Evolutionary conservation across 257 asterid genomes (phyloP).

Genomic region (Petunia axillaris): DNA sequence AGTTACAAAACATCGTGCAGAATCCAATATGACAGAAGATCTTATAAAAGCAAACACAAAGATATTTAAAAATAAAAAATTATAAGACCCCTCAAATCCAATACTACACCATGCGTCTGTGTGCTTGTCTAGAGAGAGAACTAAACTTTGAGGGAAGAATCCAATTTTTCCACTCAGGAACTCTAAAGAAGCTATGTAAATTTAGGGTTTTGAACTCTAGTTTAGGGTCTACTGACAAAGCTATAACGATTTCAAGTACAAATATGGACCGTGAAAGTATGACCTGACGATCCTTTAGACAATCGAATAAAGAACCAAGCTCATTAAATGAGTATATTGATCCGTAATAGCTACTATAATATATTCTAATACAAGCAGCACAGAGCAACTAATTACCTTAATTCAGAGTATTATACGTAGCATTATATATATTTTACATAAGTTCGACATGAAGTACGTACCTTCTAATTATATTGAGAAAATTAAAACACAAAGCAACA

Average conservation of each 20-base stretch:
- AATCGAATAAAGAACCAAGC: background rate
- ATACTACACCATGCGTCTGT: background rate
- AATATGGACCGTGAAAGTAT: background rate
- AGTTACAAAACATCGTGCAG: background rate
- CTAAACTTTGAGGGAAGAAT: background rate
- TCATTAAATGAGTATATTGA: background rate
- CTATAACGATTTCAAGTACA: background rate
- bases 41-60: background rate
- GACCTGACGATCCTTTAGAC: background rate
- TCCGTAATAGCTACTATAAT: background rate
- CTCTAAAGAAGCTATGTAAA: background rate
- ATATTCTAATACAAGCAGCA: conserved; percentile 6
- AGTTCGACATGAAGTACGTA: too few species aligned
- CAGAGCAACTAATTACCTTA: background rate
- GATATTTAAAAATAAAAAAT: background rate
- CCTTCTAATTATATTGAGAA: background rate
- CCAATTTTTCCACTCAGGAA: background rate
- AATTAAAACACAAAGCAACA: background rate
- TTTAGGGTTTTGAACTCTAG: conserved; percentile 2
- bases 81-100: background rate
- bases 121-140: background rate
- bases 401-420: background rate
- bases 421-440: conserved; percentile 7
- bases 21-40: background rate
- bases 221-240: background rate